A percentile compares a stretch with the other conserved stretches of the same genome.
phyloP scores from a whole-genome alignment of 768 basidiomycete genomes.

The Pisolithus orientalis region DNA sequence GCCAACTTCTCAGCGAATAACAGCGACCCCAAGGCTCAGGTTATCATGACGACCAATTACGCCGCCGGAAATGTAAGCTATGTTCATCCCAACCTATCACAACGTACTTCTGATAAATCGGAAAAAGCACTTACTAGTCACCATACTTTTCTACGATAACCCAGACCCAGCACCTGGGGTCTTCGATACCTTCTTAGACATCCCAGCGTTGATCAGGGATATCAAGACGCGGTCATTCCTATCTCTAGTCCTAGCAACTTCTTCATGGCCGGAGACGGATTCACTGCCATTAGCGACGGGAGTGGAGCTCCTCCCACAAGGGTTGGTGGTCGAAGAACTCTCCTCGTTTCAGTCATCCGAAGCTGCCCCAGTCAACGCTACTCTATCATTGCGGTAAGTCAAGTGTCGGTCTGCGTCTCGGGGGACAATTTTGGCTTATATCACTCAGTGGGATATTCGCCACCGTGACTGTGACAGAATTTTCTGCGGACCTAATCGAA shows the following conservation, averaged over 20 bases:
- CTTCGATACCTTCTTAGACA: slow-evolving; percentile 26
- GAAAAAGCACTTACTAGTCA: slow-evolving; percentile 8
- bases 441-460: slow-evolving; percentile 15
- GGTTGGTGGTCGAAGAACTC: too few species aligned
- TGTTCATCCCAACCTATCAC: neutral
- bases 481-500: slow-evolving; percentile 14
- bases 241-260: slow-evolving; percentile 14
- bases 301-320: too few species aligned
- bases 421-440: neutral
- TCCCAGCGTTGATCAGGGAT: slow-evolving; percentile 1
- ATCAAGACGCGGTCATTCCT: slow-evolving; percentile 17
- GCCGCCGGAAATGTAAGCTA: slow-evolving; percentile 21
- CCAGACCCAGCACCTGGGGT: slow-evolving; percentile 24
- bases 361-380: slow-evolving; percentile 12
- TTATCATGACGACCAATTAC: slow-evolving; percentile 40
- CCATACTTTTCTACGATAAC: slow-evolving; percentile 53
- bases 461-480: slow-evolving; percentile 18
- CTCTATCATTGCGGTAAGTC: slow-evolving; percentile 19
- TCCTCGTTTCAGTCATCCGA: neutral
- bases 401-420: neutral
- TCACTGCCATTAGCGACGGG: too few species aligned
- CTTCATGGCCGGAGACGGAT: too few species aligned
- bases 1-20: slow-evolving; percentile 15
- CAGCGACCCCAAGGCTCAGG: slow-evolving; percentile 19
- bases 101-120: neutral